phyloP scores from a whole-genome alignment of 2,329 filamentous ascomycete species.

The Hypoxylon sp. region DNA sequence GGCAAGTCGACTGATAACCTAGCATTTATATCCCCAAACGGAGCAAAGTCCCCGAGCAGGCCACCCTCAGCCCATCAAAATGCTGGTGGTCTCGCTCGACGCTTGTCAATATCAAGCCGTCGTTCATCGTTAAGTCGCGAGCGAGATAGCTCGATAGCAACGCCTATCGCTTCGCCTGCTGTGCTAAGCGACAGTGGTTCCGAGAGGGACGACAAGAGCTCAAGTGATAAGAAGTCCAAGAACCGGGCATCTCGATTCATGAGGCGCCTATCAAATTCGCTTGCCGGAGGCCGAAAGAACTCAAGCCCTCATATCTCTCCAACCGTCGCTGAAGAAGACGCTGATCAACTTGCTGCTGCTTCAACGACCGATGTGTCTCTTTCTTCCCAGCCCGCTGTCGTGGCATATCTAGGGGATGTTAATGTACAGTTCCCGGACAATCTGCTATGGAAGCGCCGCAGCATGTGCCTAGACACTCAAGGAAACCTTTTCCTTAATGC shows the following conservation, averaged over 20 bases:
- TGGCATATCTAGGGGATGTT: slow-evolving; percentile 84
- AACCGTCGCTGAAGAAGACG: slow-evolving; percentile 64
- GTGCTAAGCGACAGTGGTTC: slow-evolving; percentile 60
- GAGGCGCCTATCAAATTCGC: slow-evolving; percentile 68
- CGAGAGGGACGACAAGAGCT: slow-evolving; percentile 61
- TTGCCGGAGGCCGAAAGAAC: slow-evolving; percentile 62
- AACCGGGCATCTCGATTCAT: slow-evolving; percentile 69
- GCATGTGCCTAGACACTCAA: slow-evolving; percentile 84
- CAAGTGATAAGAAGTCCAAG: slow-evolving; percentile 60
- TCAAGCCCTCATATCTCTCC: slow-evolving; percentile 61
- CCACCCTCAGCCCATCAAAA: slow-evolving; percentile 62
- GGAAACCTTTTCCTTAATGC: slow-evolving; percentile 86
- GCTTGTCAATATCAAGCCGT: slow-evolving; percentile 73
- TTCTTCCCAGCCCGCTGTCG: slow-evolving; percentile 57
- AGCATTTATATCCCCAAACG: slow-evolving; percentile 48
- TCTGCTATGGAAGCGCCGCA: slow-evolving; percentile 94
- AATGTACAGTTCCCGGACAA: slow-evolving; percentile 98
- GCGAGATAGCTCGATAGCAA: slow-evolving; percentile 46
- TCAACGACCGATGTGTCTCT: slow-evolving; percentile 43
- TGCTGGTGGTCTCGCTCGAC: slow-evolving; percentile 65
- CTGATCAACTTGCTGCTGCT: slow-evolving; percentile 50
- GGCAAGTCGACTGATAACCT: slow-evolving; percentile 63
- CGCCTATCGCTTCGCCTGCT: slow-evolving; percentile 56
- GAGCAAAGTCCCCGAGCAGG: slow-evolving; percentile 60
- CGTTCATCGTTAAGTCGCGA: slow-evolving; percentile 66